Evolutionary conservation across 208 protist species (phyloP).

Genomic region (Strigomonas culicis): DNA sequence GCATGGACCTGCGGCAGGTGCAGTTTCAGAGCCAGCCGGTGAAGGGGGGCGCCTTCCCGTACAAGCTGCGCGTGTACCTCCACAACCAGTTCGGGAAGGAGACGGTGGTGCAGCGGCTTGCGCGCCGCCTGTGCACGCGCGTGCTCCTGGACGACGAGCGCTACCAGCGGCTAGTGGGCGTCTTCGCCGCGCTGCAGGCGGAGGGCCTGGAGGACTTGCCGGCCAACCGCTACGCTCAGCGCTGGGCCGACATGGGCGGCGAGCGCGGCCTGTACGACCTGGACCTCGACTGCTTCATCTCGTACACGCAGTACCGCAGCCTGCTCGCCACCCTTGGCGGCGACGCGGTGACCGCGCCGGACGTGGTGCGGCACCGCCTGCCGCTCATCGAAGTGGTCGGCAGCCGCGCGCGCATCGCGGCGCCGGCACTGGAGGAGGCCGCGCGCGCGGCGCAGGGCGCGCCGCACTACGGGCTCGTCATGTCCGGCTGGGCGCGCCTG

Average conservation of each 20-base stretch:
- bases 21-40: conserved; percentile 5
- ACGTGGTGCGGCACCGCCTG: neutral
- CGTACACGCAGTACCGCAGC: conserved; percentile 16
- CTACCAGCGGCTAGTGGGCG: conserved; percentile 36
- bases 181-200: conserved; percentile 33
- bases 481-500: conserved; percentile 69
- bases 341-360: neutral
- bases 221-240: conserved; percentile 6
- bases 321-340: conserved; percentile 4
- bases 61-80: conserved; percentile 62
- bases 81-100: conserved; percentile 87
- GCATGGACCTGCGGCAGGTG: conserved; percentile 37
- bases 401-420: conserved; percentile 27
- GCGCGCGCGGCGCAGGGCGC: conserved; percentile 19
- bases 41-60: conserved; percentile 17
- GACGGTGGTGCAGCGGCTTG: conserved; percentile 55
- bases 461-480: conserved; percentile 65
- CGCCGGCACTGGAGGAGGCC: conserved; percentile 28
- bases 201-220: neutral
- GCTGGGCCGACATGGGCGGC: conserved; percentile 21
- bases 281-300: conserved; percentile 32
- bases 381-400: conserved; percentile 64
- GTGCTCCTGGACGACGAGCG: conserved; percentile 55
- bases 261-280: conserved; percentile 32
- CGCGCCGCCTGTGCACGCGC: conserved; percentile 39